phyloP scores from a whole-genome alignment of 2,329 filamentous ascomycete genomes.

The Decorospora gaudefroyi region DNA sequence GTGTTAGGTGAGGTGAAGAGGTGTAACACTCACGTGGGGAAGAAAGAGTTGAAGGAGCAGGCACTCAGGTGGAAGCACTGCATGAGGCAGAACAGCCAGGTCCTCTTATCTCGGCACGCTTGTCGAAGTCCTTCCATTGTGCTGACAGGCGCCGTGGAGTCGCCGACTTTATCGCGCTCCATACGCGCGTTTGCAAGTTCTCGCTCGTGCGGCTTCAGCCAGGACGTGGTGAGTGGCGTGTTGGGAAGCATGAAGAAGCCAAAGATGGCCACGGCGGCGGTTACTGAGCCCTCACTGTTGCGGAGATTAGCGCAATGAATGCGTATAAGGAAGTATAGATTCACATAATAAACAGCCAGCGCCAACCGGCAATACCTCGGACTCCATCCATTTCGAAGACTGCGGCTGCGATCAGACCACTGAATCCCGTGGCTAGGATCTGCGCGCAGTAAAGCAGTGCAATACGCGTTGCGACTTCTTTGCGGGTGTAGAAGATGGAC shows the following conservation, averaged over 20 bases:
- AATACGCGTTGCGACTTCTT: conserved; percentile 48
- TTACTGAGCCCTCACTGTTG: conserved; percentile 33
- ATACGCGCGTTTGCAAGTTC: conserved; percentile 44
- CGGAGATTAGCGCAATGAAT: conserved; percentile 2
- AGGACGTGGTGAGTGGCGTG: conserved; percentile 48
- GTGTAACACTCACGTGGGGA: conserved; percentile 33
- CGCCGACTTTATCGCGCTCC: conserved; percentile 56
- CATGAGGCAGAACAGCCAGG: conserved; percentile 43
- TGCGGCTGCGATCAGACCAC: conserved; percentile 52
- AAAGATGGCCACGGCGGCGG: conserved; percentile 33
- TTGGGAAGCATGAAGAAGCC: conserved; percentile 39
- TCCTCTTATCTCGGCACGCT: conserved; percentile 34
- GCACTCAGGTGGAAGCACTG: conserved; percentile 38
- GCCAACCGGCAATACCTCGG: conserved; percentile 45
- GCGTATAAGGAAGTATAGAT: conserved; percentile 18
- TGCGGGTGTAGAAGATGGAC: conserved; percentile 68
- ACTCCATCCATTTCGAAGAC: conserved; percentile 42
- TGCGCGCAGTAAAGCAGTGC: conserved; percentile 49
- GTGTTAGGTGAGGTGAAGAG: background rate
- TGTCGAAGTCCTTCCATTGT: conserved; percentile 37
- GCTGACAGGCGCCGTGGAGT: conserved; percentile 38
- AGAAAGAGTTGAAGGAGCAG: conserved; percentile 42
- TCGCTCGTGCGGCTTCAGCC: conserved; percentile 54
- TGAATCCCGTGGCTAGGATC: conserved; percentile 50
- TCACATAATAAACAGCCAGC: conserved; percentile 47